A percentile compares a stretch with the other conserved stretches of the same genome.
These are phyloP conservation scores for Tetrapisispora fleetii DNA, from an alignment of 805 yeast species.

Conservation along the genomic window DNA sequence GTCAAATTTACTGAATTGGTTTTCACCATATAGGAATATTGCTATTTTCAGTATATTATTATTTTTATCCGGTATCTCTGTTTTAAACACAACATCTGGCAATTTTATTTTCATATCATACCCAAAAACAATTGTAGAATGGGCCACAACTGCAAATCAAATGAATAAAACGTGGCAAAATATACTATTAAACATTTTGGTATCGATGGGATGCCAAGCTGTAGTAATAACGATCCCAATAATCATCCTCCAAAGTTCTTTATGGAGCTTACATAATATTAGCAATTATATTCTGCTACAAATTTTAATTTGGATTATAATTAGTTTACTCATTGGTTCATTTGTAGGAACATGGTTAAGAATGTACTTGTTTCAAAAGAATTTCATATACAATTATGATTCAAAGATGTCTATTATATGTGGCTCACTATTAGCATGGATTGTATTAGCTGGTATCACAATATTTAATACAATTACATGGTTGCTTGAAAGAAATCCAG, in stretches of 20 bases:
- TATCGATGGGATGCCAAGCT: slow-evolving; percentile 69
- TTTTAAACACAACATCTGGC: neutral
- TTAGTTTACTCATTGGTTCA: slow-evolving; percentile 70
- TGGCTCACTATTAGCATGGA: slow-evolving; percentile 41
- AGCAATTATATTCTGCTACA: slow-evolving; percentile 59
- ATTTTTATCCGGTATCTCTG: neutral
- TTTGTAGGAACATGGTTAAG: slow-evolving; percentile 52
- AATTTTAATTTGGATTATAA: slow-evolving; percentile 48
- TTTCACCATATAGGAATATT: slow-evolving; percentile 8
- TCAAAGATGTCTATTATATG: slow-evolving; percentile 32
- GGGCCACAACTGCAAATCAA: neutral
- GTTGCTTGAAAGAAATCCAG: slow-evolving; percentile 65
- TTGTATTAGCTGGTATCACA: slow-evolving; percentile 41
- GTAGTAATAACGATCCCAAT: slow-evolving; percentile 56
- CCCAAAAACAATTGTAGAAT: neutral
- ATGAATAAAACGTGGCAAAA: slow-evolving; percentile 1
- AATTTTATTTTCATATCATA: neutral
- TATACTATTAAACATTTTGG: slow-evolving; percentile 28
- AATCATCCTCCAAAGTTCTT: slow-evolving; percentile 45
- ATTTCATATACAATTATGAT: neutral
- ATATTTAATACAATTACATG: slow-evolving; percentile 60
- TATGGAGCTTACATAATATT: slow-evolving; percentile 51
- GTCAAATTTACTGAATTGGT: neutral
- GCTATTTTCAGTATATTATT: neutral
- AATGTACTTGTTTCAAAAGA: slow-evolving; percentile 3